Conservation (phyloP, 73 alveolate genomes). For the Paramecium biaurelia region DNA sequence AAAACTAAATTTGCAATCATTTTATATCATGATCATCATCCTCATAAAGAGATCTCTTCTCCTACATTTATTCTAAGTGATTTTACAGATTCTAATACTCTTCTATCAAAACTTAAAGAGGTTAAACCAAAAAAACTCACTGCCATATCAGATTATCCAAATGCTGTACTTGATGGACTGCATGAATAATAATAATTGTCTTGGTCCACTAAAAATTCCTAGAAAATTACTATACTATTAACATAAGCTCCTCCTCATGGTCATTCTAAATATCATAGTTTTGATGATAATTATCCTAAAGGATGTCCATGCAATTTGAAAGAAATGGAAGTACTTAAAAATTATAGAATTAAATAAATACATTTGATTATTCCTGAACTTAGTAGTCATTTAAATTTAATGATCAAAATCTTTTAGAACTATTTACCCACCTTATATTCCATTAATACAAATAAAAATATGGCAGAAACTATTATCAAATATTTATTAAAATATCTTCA, state of each 20-base stretch:
- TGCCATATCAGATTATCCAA: conserved; percentile 70
- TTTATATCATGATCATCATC: neutral
- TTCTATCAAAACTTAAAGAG: neutral
- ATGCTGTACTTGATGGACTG: conserved; percentile 86
- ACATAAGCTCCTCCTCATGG: conserved; percentile 92
- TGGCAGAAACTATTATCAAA: neutral
- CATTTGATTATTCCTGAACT: neutral
- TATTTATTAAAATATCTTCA: neutral
- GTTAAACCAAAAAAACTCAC: neutral
- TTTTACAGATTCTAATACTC: neutral
- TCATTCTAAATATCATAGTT: neutral
- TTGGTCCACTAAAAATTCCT: conserved; percentile 79
- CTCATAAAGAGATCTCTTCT: neutral
- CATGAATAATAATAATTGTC: conserved; percentile 66
- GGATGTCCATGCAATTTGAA: conserved; percentile 50
- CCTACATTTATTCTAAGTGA: neutral
- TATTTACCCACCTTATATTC: neutral
- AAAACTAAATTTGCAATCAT: neutral
- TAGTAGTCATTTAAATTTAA: neutral
- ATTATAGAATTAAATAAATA: neutral
- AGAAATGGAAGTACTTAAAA: neutral
- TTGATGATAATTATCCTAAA: conserved; percentile 37
- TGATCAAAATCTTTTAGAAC: neutral
- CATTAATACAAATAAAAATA: neutral
- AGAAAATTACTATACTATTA: conserved; percentile 73